Base-by-base conservation (phyloP, 495 filamentous ascomycete genomes). In the Bombardia bombarda region DNA sequence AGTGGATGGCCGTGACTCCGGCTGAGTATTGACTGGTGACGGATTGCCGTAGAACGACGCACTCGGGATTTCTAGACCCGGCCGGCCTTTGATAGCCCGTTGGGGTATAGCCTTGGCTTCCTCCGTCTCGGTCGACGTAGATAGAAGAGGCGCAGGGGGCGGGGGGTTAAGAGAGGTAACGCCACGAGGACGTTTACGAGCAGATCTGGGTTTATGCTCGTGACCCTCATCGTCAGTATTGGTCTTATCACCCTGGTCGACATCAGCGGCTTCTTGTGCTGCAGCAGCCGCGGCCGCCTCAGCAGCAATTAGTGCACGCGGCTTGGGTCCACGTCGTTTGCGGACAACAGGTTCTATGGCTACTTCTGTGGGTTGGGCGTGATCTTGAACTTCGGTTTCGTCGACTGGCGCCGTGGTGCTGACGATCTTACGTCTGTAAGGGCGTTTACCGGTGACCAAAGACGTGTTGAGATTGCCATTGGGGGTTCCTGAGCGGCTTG, bases 401-500 rank as follows among this genome's bases (percentile, higher is more conserved):
- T 47, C 47, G 21, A 34, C 40, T 5, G 58, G 53, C 21, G 56
- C 51, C 10, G 25, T 18, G 19, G 46, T 19, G 5, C 33, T 32
- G 13, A 26, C 33, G 9, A 47, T 30, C 20, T 49, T 58, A 40
- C 69, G 62, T 18, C 47, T 54, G n/a, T n/a, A n/a, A 19, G 56
- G 58, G 12, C 67, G 59, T n/a, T 62, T 58, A 1, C 49, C 46
- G 2, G 58, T 55, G 4, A 33, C 47, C 3, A 34, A 16, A 7
- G 46, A 17, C 3, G 34, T n/a, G n/a, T n/a, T n/a, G 13, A 28
- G 17, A 18, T 22, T 9, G 8, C 40, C 47, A 26, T 43, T 56
- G 3, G 70, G 70, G 16, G 63, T 72, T 2, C 53, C 57, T 14
- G 60, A 48, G 33, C 67, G 60, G 43, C 68, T 71, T 42, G 55